phyloP scores from a whole-genome alignment of 306 rosid species.

The Myrica gale region DNA sequence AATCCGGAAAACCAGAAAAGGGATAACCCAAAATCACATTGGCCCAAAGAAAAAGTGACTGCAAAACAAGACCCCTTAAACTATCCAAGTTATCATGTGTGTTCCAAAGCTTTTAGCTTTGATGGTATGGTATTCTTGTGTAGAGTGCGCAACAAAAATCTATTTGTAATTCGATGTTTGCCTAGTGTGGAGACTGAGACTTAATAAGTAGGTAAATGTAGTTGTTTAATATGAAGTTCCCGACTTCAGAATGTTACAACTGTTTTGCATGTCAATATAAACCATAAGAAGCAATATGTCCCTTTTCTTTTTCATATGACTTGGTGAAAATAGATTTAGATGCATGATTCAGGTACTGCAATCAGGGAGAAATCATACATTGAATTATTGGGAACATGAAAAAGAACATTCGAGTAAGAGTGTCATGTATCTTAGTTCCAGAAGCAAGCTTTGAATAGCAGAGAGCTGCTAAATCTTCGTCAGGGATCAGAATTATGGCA shows the following conservation, averaged over 20 bases:
- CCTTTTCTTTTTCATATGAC: neutral
- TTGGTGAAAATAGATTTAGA: neutral
- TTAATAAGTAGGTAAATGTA: neutral
- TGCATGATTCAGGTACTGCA: neutral
- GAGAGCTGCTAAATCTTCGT: neutral
- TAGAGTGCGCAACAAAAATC: neutral
- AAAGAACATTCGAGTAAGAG: no score
- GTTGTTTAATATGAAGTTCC: neutral
- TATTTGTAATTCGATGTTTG: neutral
- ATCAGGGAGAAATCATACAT: neutral
- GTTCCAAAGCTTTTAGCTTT: neutral
- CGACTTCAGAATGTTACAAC: neutral
- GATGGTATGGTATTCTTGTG: neutral
- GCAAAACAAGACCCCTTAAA: no score
- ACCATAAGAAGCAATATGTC: neutral
- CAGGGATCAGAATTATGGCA: neutral
- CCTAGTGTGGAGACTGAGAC: neutral
- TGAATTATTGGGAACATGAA: neutral
- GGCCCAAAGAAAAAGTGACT: no score
- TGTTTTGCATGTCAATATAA: neutral
- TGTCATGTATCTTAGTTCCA: no score
- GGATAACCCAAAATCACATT: no score
- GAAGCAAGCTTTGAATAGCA: neutral
- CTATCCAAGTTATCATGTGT: no score
- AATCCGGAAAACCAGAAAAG: no score